These are phyloP conservation scores for Centaurea solstitialis DNA, from an alignment of 129 eudicot genomes.

Conservation along the genomic window DNA sequence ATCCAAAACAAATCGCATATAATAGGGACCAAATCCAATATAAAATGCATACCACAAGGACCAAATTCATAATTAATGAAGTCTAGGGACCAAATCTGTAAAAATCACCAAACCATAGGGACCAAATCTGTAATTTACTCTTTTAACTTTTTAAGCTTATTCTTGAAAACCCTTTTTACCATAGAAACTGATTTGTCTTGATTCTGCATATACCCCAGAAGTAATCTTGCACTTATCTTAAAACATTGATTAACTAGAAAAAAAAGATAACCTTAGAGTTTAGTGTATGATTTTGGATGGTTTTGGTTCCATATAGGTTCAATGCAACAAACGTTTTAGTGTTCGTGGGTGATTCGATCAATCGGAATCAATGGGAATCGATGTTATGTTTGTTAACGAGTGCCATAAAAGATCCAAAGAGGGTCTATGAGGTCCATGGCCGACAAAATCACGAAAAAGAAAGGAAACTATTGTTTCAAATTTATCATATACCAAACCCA, in stretches of 20 bases:
- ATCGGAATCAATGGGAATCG: slow-evolving; percentile 97
- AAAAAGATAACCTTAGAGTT: not conserved
- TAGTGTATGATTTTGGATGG: not conserved
- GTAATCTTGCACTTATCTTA: not conserved
- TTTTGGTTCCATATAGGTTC: slow-evolving; percentile 50
- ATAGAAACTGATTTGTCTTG: not conserved
- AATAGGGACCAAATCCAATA: too few relatives aligned
- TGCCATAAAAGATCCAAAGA: slow-evolving; percentile 81
- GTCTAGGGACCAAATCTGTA: too few relatives aligned
- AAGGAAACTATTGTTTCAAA: slow-evolving; percentile 80
- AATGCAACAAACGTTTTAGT: slow-evolving; percentile 81
- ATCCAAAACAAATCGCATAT: too few relatives aligned
- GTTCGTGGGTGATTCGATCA: slow-evolving; percentile 93
- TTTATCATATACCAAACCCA: too few relatives aligned
- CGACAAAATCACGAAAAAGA: slow-evolving; percentile 75
- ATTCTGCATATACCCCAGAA: not conserved
- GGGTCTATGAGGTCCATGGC: slow-evolving; percentile 77
- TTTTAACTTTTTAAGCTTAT: not conserved
- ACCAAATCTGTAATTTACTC: too few relatives aligned
- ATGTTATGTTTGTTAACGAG: slow-evolving; percentile 87
- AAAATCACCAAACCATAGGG: too few relatives aligned
- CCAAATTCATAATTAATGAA: too few relatives aligned
- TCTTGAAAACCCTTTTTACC: slow-evolving; percentile 2
- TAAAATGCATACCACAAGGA: too few relatives aligned
- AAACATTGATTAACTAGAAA: not conserved